phyloP scores from a whole-genome alignment of 78 protist genomes.

The Creolimax fragrantissima region DNA sequence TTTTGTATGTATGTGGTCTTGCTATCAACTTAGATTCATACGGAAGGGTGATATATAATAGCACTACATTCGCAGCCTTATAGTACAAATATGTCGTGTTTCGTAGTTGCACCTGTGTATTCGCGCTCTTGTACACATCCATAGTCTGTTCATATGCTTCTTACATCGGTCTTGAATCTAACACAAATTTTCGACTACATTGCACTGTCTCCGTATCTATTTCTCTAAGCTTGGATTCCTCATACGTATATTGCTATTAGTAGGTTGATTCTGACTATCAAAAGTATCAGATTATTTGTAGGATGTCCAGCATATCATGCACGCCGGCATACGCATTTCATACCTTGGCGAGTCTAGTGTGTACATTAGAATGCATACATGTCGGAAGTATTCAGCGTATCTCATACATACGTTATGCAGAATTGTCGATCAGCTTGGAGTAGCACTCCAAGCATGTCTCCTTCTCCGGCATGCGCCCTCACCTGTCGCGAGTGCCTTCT shows the following conservation, averaged over 20 bases:
- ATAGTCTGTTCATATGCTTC: too few species aligned
- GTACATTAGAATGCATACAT: too few species aligned
- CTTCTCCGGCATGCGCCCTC: not conserved
- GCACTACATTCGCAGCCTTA: not conserved
- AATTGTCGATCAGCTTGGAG: not conserved
- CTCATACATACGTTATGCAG: too few species aligned
- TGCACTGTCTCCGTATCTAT: too few species aligned
- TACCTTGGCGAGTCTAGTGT: too few species aligned
- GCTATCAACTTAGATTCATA: not conserved
- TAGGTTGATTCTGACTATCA: too few species aligned
- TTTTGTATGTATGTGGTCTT: not conserved
- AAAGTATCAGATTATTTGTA: not conserved
- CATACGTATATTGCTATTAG: too few species aligned
- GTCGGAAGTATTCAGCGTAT: too few species aligned
- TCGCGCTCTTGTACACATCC: not conserved
- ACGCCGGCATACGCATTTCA: not conserved
- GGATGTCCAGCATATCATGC: not conserved
- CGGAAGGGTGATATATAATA: not conserved
- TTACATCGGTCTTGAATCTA: too few species aligned
- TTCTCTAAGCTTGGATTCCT: too few species aligned
- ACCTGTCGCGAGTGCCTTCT: not conserved
- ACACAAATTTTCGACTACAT: too few species aligned
- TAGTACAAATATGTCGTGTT: not conserved
- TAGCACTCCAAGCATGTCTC: not conserved
- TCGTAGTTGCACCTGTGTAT: not conserved